Evolutionary conservation across 1,284 basidiomycete genomes (phyloP).

Genomic region (Pulveroboletus sp.): DNA sequence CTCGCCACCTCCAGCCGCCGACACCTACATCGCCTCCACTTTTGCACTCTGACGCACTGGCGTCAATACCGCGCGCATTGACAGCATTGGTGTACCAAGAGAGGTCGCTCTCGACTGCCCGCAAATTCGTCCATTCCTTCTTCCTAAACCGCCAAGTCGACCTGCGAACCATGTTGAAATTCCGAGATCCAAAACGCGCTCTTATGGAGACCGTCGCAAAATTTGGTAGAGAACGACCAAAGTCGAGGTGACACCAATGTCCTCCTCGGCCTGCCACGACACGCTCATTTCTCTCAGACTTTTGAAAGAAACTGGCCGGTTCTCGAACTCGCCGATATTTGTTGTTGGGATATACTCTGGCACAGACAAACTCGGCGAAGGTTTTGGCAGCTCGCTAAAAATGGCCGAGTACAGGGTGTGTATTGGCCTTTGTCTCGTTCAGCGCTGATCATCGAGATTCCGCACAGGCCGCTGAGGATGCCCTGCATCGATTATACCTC

Average conservation of each 20-base stretch:
- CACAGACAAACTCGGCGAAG: slow-evolving; percentile 88
- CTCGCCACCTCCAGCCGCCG: slow-evolving; percentile 38
- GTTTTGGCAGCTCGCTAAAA: slow-evolving; percentile 86
- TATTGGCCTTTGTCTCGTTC: background rate
- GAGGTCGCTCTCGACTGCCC: slow-evolving; percentile 74
- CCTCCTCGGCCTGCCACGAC: background rate
- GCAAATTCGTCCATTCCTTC: slow-evolving; percentile 81
- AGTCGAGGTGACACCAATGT: slow-evolving; percentile 56
- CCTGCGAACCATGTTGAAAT: slow-evolving; percentile 83
- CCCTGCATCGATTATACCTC: slow-evolving; percentile 77
- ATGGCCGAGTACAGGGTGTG: slow-evolving; percentile 95
- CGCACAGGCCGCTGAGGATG: slow-evolving; percentile 77
- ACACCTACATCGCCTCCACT: slow-evolving; percentile 48
- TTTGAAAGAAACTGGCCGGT: slow-evolving; percentile 89
- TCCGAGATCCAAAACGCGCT: slow-evolving; percentile 81
- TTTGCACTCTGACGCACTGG: slow-evolving; percentile 67
- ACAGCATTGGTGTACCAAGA: slow-evolving; percentile 77
- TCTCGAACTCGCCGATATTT: slow-evolving; percentile 86
- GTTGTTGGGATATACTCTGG: slow-evolving; percentile 93
- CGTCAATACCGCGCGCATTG: slow-evolving; percentile 71
- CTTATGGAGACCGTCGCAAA: slow-evolving; percentile 75
- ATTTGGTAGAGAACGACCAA: slow-evolving; percentile 70
- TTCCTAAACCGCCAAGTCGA: slow-evolving; percentile 85
- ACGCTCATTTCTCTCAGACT: slow-evolving; percentile 42
- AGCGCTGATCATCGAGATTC: background rate